phyloP scores from a whole-genome alignment of 768 basidiomycete genomes.

The Tricholoma sp. region DNA sequence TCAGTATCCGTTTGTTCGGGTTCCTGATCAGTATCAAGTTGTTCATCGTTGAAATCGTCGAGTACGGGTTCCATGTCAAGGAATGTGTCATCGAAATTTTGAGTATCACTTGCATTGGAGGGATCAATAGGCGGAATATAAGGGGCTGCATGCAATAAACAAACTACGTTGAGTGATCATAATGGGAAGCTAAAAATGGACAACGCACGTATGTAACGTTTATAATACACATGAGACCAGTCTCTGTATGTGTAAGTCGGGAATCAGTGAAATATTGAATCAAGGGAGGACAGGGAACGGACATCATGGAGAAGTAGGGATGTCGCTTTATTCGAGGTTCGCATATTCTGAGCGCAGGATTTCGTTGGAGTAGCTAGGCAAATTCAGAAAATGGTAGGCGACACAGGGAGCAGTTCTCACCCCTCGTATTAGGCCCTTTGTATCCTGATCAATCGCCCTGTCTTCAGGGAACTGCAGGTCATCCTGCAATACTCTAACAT shows the following conservation, averaged over 20 bases:
- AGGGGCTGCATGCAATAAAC: conserved; percentile 50
- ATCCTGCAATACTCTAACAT: conserved; percentile 86
- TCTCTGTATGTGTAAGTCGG: conserved; percentile 46
- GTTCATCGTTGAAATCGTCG: conserved; percentile 65
- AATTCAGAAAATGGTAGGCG: conserved; percentile 8
- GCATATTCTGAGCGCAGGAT: conserved; percentile 85
- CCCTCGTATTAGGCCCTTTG: conserved; percentile 91
- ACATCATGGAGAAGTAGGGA: conserved; percentile 95
- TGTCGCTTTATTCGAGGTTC: conserved; percentile 93
- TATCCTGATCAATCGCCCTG: conserved; percentile 89
- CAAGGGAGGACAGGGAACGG: conserved; percentile 22
- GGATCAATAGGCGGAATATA: conserved; percentile 92
- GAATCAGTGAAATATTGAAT: neutral
- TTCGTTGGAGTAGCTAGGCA: conserved; percentile 80
- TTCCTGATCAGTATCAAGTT: conserved; percentile 66
- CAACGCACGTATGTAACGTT: conserved; percentile 86
- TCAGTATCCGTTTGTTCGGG: conserved; percentile 65
- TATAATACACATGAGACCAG: conserved; percentile 92
- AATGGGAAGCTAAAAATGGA: conserved; percentile 4
- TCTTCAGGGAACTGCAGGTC: conserved; percentile 89
- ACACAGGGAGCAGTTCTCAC: conserved; percentile 42
- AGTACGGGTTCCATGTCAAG: conserved; percentile 92
- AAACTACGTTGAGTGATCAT: neutral
- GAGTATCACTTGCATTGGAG: conserved; percentile 89
- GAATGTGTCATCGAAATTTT: conserved; percentile 97